phyloP scores from a whole-genome alignment of 495 filamentous ascomycete genomes.

The Lophiotrema nucula region DNA sequence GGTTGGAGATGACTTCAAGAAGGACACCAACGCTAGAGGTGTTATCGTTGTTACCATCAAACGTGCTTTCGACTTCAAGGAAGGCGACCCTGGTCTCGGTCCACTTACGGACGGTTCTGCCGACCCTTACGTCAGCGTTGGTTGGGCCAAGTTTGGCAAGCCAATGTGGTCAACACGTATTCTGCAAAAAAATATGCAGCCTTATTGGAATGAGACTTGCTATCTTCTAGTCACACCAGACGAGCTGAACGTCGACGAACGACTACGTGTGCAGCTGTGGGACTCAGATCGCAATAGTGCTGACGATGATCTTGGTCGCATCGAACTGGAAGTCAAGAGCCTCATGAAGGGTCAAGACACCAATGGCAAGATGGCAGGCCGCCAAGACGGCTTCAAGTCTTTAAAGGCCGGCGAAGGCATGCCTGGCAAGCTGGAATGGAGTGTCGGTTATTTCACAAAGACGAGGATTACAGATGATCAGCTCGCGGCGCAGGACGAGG shows the following conservation, averaged over 20 bases:
- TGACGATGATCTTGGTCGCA: slow-evolving; percentile 69
- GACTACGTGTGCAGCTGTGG: slow-evolving; percentile 65
- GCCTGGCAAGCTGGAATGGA: slow-evolving; percentile 69
- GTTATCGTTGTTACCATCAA: slow-evolving; percentile 63
- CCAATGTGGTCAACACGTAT: slow-evolving; percentile 63
- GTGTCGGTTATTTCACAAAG: slow-evolving; percentile 69
- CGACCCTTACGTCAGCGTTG: slow-evolving; percentile 68
- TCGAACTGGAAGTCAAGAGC: slow-evolving; percentile 63
- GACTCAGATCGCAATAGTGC: slow-evolving; percentile 68
- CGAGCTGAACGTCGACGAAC: slow-evolving; percentile 71
- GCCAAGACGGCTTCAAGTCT: slow-evolving; percentile 59
- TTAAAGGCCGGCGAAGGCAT: slow-evolving; percentile 61
- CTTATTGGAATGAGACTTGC: slow-evolving; percentile 67
- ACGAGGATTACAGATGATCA: slow-evolving; percentile 55
- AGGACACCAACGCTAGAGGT: slow-evolving; percentile 64
- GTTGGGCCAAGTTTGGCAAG: slow-evolving; percentile 75
- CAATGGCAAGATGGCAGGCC: slow-evolving; percentile 54
- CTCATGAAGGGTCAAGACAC: slow-evolving; percentile 57
- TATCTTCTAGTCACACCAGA: slow-evolving; percentile 63
- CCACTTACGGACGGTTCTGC: slow-evolving; percentile 57
- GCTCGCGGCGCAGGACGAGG: slow-evolving; percentile 54
- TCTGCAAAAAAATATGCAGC: slow-evolving; percentile 60
- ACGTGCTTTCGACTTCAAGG: slow-evolving; percentile 62
- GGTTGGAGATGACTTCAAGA: slow-evolving; percentile 73
- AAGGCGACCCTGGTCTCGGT: slow-evolving; percentile 59